A percentile compares a stretch with the other conserved stretches of the same genome.
Evolutionary conservation across 805 yeast genomes (phyloP).

Genomic region (Cyberlindnera japonica): DNA sequence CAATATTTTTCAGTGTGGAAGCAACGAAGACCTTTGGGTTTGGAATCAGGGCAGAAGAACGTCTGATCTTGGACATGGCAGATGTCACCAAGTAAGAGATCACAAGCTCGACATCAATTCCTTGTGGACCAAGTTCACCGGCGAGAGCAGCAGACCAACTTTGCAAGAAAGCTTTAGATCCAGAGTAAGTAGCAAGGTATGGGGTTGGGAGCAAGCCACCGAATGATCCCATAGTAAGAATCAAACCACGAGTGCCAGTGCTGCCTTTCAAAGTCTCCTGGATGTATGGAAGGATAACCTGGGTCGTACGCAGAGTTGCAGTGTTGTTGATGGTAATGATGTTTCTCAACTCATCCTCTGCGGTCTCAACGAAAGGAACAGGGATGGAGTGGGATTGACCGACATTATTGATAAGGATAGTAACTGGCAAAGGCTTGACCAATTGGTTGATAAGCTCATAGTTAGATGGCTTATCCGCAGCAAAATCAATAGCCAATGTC

Average conservation of each 20-base stretch:
- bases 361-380: conserved; percentile 84
- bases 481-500: conserved; percentile 73
- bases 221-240: conserved; percentile 94
- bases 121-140: conserved; percentile 66
- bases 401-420: conserved; percentile 85
- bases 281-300: conserved; percentile 71
- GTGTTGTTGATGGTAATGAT: conserved; percentile 83
- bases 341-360: conserved; percentile 64
- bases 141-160: conserved; percentile 88
- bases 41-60: conserved; percentile 73
- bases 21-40: conserved; percentile 75
- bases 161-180: conserved; percentile 93
- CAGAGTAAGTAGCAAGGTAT: conserved; percentile 86
- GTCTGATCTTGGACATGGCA: conserved; percentile 90
- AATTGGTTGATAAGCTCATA: conserved; percentile 49
- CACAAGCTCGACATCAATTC: conserved; percentile 82
- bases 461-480: conserved; percentile 55
- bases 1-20: conserved; percentile 64
- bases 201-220: conserved; percentile 95
- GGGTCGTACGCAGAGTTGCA: conserved; percentile 82
- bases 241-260: conserved; percentile 58
- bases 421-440: conserved; percentile 52
- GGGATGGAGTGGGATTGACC: conserved; percentile 95
- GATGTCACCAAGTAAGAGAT: conserved; percentile 89
- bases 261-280: conserved; percentile 43